These are phyloP conservation scores for Chaetothyriales sp. DNA, from an alignment of 2,329 filamentous ascomycete species.

Conservation along the genomic window DNA sequence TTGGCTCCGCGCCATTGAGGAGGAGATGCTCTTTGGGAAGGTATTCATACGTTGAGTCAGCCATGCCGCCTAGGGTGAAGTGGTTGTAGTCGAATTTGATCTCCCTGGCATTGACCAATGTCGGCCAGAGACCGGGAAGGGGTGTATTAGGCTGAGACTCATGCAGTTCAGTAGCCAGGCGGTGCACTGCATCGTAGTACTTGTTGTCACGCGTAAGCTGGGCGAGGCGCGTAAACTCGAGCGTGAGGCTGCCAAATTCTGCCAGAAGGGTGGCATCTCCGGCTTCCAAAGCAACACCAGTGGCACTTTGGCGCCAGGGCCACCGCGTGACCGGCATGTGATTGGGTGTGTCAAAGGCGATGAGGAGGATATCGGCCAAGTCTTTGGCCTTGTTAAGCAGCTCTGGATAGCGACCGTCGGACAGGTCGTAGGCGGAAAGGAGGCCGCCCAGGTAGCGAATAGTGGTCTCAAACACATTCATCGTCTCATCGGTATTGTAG, in stretches of 20 bases:
- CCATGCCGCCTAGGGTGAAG: constrained; percentile 34
- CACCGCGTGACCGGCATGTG: constrained; percentile 21
- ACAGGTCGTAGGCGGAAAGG: constrained; percentile 52
- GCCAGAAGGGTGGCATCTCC: constrained; percentile 22
- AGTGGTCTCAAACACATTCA: constrained; percentile 79
- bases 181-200: constrained; percentile 46
- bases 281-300: constrained; percentile 17
- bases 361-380: constrained; percentile 39
- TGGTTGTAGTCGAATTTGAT: constrained; percentile 28
- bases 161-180: constrained; percentile 41
- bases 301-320: constrained; percentile 33
- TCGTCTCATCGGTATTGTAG: constrained; percentile 25
- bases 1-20: constrained; percentile 27
- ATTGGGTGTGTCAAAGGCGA: constrained; percentile 25
- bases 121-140: constrained; percentile 49
- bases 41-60: constrained; percentile 15
- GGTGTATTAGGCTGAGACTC: constrained; percentile 37
- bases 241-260: constrained; percentile 30
- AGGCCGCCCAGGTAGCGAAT: constrained; percentile 76
- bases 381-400: constrained; percentile 40
- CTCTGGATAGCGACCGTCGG: constrained; percentile 26
- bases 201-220: constrained; percentile 45
- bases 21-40: constrained; percentile 24
- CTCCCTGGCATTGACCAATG: constrained; percentile 35
- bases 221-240: constrained; percentile 42